Percentiles rank a stretch among this genome's conserved stretches.
These are phyloP conservation scores for Tetrapisispora fleetii DNA, from an alignment of 805 yeast species.

Conservation along the genomic window DNA sequence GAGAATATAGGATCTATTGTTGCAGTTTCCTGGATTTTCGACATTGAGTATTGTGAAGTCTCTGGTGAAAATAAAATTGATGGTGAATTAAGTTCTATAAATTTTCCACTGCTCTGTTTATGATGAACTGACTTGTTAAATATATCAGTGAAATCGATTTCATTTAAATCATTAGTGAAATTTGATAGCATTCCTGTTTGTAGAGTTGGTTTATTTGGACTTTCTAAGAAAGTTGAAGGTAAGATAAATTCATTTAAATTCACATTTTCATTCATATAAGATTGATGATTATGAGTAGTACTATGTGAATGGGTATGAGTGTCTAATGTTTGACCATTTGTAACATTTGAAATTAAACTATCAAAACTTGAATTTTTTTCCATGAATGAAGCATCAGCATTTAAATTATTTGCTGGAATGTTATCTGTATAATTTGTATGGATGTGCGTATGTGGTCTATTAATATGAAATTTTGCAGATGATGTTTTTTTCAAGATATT, in stretches of 20 bases:
- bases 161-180: constrained; percentile 17
- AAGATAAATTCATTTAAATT: background rate
- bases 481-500: constrained; percentile 13
- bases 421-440: constrained; percentile 2
- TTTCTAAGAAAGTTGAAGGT: background rate
- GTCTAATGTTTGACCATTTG: too few relatives aligned
- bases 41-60: background rate
- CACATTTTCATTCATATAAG: background rate
- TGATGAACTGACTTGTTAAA: constrained; percentile 20
- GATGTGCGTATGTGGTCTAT: background rate
- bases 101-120: background rate
- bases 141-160: constrained; percentile 29
- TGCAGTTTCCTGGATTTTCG: background rate
- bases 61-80: constrained; percentile 1
- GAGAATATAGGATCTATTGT: background rate
- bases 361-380: background rate
- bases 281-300: background rate
- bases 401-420: background rate
- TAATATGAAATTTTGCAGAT: constrained; percentile 11
- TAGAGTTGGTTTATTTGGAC: background rate
- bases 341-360: background rate
- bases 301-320: background rate
- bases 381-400: background rate
- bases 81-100: background rate
- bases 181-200: background rate